Percentiles rank a stretch among this genome's conserved stretches.
Evolutionary conservation across 164 flowering plant genomes (phyloP).

Genomic region (Aristolochia contorta): DNA sequence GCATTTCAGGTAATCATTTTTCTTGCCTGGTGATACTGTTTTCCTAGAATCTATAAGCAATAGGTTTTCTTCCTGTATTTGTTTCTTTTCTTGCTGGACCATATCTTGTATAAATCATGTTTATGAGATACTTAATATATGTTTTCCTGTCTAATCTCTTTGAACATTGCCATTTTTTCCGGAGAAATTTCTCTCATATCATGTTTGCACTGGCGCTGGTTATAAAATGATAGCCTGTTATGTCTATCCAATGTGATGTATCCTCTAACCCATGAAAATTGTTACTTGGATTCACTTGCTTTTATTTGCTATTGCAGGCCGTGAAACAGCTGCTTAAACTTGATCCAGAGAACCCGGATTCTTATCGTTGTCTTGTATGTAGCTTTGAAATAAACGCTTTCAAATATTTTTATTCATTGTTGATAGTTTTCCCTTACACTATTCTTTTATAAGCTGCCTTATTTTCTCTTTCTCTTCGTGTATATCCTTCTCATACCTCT

Average conservation of each 20-base stretch:
- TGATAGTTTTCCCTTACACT: not conserved
- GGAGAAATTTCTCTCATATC: not conserved
- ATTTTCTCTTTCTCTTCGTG: too few relatives aligned
- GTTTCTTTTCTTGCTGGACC: not conserved
- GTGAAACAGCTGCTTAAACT: too few relatives aligned
- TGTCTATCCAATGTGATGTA: too few relatives aligned
- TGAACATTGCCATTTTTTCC: not conserved
- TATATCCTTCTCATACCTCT: too few relatives aligned
- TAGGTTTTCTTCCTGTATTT: not conserved
- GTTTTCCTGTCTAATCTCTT: too few relatives aligned
- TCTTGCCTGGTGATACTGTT: not conserved
- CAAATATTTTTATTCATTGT: not conserved
- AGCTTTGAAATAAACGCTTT: not conserved
- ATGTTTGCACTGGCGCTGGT: not conserved
- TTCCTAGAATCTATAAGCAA: not conserved
- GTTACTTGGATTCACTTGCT: too few relatives aligned
- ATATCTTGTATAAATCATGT: too few relatives aligned
- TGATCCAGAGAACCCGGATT: constrained; percentile 68
- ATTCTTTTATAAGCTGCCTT: too few relatives aligned
- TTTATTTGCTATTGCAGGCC: too few relatives aligned
- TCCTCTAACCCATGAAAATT: not conserved
- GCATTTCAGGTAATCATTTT: constrained; percentile 36
- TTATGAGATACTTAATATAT: too few relatives aligned
- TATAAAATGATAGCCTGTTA: too few relatives aligned
- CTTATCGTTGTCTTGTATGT: constrained; percentile 89